Evolutionary conservation across 192 early-diverging fungal species (phyloP), one percentile per base, ranked within the genome.

Genomic region (Coemansia sp.): DNA sequence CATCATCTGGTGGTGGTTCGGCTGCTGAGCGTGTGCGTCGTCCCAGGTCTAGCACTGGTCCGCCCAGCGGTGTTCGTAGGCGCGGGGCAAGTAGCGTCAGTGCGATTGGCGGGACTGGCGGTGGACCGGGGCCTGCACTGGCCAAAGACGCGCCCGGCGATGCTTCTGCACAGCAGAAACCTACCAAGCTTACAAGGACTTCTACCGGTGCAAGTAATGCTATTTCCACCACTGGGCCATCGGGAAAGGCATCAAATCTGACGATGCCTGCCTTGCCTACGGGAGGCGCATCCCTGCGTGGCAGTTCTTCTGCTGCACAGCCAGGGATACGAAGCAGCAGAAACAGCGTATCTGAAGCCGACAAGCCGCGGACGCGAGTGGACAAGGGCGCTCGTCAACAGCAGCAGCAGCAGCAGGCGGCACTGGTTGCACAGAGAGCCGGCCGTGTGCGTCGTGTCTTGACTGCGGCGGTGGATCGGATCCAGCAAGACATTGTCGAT

Each of bases 401-500:
- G 29, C 32, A 4, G 20, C 33, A 2, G 34, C 54, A 13, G 36
- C 32, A 17, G 29, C 41, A 35, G 19, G 8, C 23, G 17, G 28
- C n/a, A 17, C 33, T 9, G 19, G 22, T 6, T 11, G 53, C 38
- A 3, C 20, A 51, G 47, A 26, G 27, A 33, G 15, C 24, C 9
- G 54, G 61, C n/a, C 47, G 38, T 6, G 53, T 46, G 8, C 57
- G 58, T 3, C 33, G 39, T 1, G 51, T 55, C 10, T 44, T 74
- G 18, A 15, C 46, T 9, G 6, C 26, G 40, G 59, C 58, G 0
- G 19, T 67, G 36, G 46, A 52, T 17, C 52, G 50, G 9, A 46
- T 74, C 18, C 46, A 74, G 52, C 51, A 23, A 5, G 44, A 51
- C n/a, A 46, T 64, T 3, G 56, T 38, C 26, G 50, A 50, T 24